Evolutionary conservation across 2,329 filamentous ascomycete species (phyloP), one percentile per base, ranked within the genome.

Genomic region (Immersiporthe knoxdaviesiana): DNA sequence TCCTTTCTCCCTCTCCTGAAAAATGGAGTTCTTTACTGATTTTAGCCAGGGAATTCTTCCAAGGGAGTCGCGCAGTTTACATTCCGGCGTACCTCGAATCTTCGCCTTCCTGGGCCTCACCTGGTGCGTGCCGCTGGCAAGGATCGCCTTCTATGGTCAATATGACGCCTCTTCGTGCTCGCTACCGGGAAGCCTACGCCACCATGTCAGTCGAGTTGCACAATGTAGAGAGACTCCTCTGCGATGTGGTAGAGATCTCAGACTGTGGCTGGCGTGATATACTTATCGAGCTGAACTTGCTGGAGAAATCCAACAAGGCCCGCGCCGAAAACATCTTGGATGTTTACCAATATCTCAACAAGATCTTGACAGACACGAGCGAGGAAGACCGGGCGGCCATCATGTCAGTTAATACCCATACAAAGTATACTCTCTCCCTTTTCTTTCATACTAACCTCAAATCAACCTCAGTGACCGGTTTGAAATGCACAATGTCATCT

Each of bases 401-500:
- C 11, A 30, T 16, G 52, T 56, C 27, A 56, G 52, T 56, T 0
- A 11, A 30, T 4, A 14, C 11, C n/a, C n/a, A 12, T 21, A 0
- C 35, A 27, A 27, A 27, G 16, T 11, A 16, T 12, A 11, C 2
- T 54, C 4, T 54, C 11, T n/a, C 10, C 3, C n/a, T 54, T 54
- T 5, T 54, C 11, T n/a, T 4, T 5, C n/a, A 27, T 54, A 14
- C 50, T 54, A 27, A 54, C 24, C 2, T 54, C 2, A 3, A 11
- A 14, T 27, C 3, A 21, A 56, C 2, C 27, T 30, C 14, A 56
- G 52, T 7, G 14, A 30, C 1, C n/a, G 6, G 14, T 72, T 73
- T 30, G 61, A 72, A 8, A 32, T 54, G 27, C 10, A 61, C 0
- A 39, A 52, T 1, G 65, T 73, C 4, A 71, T 73, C 52, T 73